Evolutionary conservation across 257 asterid species (phyloP).

Genomic region (Solanum chilense): DNA sequence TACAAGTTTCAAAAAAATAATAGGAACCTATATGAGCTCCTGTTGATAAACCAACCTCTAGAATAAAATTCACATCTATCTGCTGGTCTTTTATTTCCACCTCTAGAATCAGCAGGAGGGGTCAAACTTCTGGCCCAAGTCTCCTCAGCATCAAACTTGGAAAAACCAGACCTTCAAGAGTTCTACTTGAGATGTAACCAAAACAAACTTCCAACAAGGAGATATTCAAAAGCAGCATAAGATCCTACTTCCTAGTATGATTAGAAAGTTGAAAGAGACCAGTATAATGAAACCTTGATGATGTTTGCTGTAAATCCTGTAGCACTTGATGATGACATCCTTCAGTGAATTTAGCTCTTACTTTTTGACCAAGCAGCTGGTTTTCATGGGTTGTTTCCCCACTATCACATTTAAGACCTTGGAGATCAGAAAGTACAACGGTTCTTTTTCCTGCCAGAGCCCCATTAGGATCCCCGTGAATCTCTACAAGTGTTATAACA

Average conservation of each 20-base stretch:
- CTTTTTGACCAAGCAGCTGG: slow-evolving; percentile 18
- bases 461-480: slow-evolving; percentile 15
- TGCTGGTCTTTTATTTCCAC: slow-evolving; percentile 39
- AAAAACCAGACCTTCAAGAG: slow-evolving; percentile 25
- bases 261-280: not conserved
- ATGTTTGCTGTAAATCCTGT: slow-evolving; percentile 8
- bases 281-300: slow-evolving; percentile 42
- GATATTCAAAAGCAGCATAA: not conserved
- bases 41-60: slow-evolving; percentile 87
- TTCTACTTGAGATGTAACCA: slow-evolving; percentile 10
- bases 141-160: slow-evolving; percentile 47
- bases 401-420: slow-evolving; percentile 7
- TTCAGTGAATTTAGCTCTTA: slow-evolving; percentile 7
- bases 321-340: slow-evolving; percentile 13
- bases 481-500: not conserved
- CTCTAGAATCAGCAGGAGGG: slow-evolving; percentile 24
- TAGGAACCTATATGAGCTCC: slow-evolving; percentile 63
- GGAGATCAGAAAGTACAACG: slow-evolving; percentile 10
- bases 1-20: not conserved
- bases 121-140: slow-evolving; percentile 41
- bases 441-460: slow-evolving; percentile 51
- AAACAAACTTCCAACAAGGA: not conserved
- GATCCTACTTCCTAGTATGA: not conserved
- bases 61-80: slow-evolving; percentile 55
- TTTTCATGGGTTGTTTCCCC: slow-evolving; percentile 8